Evolutionary conservation across 2,329 filamentous ascomycete genomes (phyloP).

Genomic region (Hymenoscyphus fraxineus): DNA sequence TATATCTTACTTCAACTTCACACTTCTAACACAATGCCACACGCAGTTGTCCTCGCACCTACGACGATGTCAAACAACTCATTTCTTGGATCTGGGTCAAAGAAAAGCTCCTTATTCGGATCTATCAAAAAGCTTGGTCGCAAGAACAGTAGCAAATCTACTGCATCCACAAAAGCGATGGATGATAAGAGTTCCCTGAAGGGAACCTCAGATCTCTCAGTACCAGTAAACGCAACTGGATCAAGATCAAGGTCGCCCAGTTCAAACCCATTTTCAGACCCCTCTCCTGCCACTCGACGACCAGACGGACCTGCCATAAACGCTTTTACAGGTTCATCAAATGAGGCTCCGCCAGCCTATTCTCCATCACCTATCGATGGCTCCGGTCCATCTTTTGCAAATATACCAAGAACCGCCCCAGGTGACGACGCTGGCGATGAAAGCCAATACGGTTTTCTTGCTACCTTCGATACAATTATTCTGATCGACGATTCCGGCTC

Average conservation of each 20-base stretch:
- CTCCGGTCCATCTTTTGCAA: conserved; percentile 33
- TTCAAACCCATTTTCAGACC: conserved; percentile 21
- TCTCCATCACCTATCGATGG: conserved; percentile 22
- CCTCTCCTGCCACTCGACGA: conserved; percentile 28
- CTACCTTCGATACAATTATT: conserved; percentile 80
- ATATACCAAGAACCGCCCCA: conserved; percentile 37
- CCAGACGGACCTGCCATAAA: conserved; percentile 32
- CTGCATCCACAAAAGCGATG: background rate
- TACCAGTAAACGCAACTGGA: background rate
- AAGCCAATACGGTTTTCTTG: conserved; percentile 72
- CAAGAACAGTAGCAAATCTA: conserved; percentile 19
- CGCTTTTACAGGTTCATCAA: conserved; percentile 31
- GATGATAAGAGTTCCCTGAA: background rate
- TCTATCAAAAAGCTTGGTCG: conserved; percentile 22
- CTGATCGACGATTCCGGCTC: conserved; percentile 89
- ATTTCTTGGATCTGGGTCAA: conserved; percentile 2
- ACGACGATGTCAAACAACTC: background rate
- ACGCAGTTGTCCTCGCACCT: background rate
- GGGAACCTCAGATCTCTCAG: background rate
- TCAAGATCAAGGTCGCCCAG: conserved; percentile 5
- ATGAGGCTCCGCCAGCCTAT: conserved; percentile 35
- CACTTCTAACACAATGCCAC: background rate
- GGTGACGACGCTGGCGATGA: conserved; percentile 41
- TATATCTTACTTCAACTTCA: background rate
- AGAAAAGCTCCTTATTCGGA: conserved; percentile 20